These are phyloP conservation scores for Pichia sp. DNA, from an alignment of 1,139 yeast species.

Conservation along the genomic window DNA sequence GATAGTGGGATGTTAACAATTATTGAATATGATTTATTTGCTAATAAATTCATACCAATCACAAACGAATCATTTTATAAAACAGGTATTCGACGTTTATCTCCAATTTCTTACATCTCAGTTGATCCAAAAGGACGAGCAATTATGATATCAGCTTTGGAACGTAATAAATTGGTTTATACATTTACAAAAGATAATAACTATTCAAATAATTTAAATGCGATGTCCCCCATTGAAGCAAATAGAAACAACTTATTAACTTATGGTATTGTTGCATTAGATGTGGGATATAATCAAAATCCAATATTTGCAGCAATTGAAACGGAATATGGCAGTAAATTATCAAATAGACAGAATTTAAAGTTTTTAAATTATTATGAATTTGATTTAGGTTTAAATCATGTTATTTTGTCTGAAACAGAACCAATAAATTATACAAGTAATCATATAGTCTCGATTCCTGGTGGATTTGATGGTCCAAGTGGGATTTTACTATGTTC, in stretches of 20 bases:
- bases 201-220: constrained; percentile 35
- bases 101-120: constrained; percentile 73
- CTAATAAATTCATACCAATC: constrained; percentile 40
- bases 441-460: constrained; percentile 39
- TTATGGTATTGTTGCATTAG: constrained; percentile 51
- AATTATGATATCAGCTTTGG: constrained; percentile 62
- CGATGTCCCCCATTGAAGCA: constrained; percentile 74
- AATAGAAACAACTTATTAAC: constrained; percentile 48
- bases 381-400: constrained; percentile 79
- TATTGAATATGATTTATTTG: constrained; percentile 40
- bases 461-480: constrained; percentile 52
- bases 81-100: constrained; percentile 64
- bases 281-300: constrained; percentile 64
- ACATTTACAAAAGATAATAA: constrained; percentile 42
- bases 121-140: constrained; percentile 74
- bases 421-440: constrained; percentile 37
- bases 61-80: constrained; percentile 67
- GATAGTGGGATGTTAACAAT: constrained; percentile 75
- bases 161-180: constrained; percentile 64
- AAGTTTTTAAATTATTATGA: constrained; percentile 60
- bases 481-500: constrained; percentile 54
- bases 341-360: background rate
- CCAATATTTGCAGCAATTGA: constrained; percentile 83
- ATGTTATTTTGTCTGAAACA: constrained; percentile 49
- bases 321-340: constrained; percentile 38